phyloP scores from a whole-genome alignment of 306 rosid species.

The Lathyrus oleraceus region DNA sequence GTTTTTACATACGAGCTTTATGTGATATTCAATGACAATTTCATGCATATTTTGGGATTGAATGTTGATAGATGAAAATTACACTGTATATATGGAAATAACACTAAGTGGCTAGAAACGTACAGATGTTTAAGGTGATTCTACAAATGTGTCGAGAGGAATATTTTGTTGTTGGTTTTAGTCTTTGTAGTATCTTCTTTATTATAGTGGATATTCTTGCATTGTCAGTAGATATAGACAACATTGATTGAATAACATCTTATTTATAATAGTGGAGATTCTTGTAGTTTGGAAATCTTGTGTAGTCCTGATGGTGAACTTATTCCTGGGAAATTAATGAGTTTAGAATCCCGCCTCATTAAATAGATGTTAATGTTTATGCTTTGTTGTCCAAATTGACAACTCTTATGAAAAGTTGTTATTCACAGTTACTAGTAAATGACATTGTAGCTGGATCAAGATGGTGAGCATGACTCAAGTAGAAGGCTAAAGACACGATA shows the following conservation, averaged over 20 bases:
- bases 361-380: conserved; percentile 28
- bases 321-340: conserved; percentile 93
- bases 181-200: neutral
- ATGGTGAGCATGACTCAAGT: conserved; percentile 97
- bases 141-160: neutral
- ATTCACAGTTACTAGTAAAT: conserved; percentile 11
- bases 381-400: conserved; percentile 19
- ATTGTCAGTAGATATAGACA: neutral
- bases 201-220: neutral
- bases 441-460: conserved; percentile 74
- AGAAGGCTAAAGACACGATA: conserved; percentile 92
- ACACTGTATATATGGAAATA: no score
- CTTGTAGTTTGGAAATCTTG: conserved; percentile 78
- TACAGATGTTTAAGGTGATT: neutral
- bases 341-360: conserved; percentile 91
- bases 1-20: neutral
- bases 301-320: conserved; percentile 96
- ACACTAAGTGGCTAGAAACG: neutral
- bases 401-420: conserved; percentile 35
- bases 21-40: neutral
- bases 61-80: neutral
- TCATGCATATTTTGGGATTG: neutral
- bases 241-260: neutral
- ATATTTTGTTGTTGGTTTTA: neutral
- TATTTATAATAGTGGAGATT: conserved; percentile 29